Base-by-base conservation (phyloP, 495 filamentous ascomycete genomes). In the Rostrohypoxylon terebratum region DNA sequence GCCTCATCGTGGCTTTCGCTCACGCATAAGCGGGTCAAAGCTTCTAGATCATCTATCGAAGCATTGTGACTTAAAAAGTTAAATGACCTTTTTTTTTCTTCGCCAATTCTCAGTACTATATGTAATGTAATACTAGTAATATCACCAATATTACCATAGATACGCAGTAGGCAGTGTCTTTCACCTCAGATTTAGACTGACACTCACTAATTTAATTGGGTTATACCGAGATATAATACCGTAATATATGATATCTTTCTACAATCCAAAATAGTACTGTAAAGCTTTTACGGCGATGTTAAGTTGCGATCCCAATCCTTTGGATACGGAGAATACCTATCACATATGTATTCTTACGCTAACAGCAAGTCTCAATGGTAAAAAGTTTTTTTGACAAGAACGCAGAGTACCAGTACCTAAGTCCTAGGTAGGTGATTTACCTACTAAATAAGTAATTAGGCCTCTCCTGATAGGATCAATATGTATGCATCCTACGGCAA, bases 41-140 rank as follows among this genome's bases (percentile, higher is more conserved):
- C 73, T 75, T 75, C 73, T 72, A 75, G 73, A 72, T 75, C 38
- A 34, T 60, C 38, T 42, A 70, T 75, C 61, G 73, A 75, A 75
- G 63, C 69, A 69, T 69, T 66, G 54, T 60, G 44, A 60, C 51
- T 47, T 40, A 59, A 57, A 60, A 59, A 62, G 50, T 58, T 62
- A 33, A 60, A 69, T 65, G 68, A 59, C 8, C n/a, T n/a, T 34
- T 25, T 59, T 25, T 59, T 34, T 18, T 3, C 13, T n/a, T 42
- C 1, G 13, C 13, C 13, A n/a, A 42, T 59, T 59, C 34, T 59
- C 55, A 20, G 55, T 42, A n/a, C n/a, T n/a, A 59, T 59, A 59
- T 59, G 55, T 20, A 42, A 42, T 1, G 20, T 42, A 44, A 25
- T 44, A 45, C n/a, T 45, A 4, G 8, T 5, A 42, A 11, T 42